Conservation (phyloP, 2,329 filamentous ascomycete species). For the Colletotrichum sp. region DNA sequence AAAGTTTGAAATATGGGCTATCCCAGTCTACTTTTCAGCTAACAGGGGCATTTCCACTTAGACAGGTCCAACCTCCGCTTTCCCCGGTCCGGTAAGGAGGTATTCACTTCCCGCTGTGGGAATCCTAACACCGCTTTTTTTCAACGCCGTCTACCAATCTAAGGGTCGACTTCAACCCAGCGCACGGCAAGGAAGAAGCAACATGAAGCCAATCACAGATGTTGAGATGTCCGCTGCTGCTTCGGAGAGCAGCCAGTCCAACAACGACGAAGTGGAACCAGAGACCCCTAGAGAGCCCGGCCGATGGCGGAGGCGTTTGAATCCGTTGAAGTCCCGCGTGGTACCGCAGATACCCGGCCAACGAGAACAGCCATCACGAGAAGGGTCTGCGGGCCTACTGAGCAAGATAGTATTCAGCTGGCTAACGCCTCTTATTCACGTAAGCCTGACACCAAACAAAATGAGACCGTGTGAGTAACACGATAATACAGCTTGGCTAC, state of each 20-base stretch:
- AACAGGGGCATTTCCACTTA: neutral
- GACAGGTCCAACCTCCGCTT: neutral
- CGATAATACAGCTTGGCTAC: conserved; percentile 70
- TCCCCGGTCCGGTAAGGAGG: neutral
- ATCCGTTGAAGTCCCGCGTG: neutral
- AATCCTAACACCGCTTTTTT: neutral
- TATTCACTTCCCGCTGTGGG: neutral
- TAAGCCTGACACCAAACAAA: neutral
- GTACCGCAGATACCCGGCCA: neutral
- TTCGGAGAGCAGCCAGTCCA: neutral
- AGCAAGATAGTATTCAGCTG: neutral
- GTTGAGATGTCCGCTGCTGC: neutral
- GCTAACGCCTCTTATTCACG: neutral
- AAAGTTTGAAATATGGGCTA: neutral
- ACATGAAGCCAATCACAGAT: neutral
- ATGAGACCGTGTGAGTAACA: neutral
- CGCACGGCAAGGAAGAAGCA: neutral
- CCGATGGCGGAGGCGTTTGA: neutral
- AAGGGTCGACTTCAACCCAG: neutral
- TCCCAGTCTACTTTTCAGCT: neutral
- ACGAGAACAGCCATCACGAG: neutral
- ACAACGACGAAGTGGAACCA: neutral
- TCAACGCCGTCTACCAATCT: neutral
- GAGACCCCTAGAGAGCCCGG: neutral
- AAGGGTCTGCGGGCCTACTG: neutral